These are phyloP conservation scores for Cetradonia linearis DNA, from an alignment of 495 filamentous ascomycete genomes.

Conservation along the genomic window DNA sequence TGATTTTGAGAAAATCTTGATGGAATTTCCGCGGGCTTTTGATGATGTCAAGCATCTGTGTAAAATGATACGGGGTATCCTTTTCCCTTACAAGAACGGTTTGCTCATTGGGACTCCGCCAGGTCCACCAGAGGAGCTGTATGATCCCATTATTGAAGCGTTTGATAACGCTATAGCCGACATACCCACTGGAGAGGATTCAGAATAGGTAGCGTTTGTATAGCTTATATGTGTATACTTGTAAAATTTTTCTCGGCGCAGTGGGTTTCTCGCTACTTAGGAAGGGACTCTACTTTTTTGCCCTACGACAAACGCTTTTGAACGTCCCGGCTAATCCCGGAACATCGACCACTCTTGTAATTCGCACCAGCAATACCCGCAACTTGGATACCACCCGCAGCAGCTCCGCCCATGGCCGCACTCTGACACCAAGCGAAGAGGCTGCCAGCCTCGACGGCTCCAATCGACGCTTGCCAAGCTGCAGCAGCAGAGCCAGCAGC, in stretches of 20 bases:
- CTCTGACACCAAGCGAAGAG: conserved; percentile 28
- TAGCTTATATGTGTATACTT: no score
- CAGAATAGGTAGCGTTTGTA: conserved; percentile 8
- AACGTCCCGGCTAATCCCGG: no score
- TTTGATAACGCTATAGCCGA: conserved; percentile 19
- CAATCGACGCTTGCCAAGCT: conserved; percentile 23
- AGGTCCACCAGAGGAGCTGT: conserved; percentile 7
- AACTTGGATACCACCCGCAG: conserved; percentile 20
- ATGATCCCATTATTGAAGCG: conserved; percentile 14
- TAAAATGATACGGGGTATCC: not conserved
- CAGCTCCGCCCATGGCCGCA: conserved; percentile 27
- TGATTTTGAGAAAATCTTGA: not conserved
- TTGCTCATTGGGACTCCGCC: not conserved
- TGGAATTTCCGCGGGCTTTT: not conserved
- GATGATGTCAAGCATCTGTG: not conserved
- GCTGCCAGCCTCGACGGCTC: conserved; percentile 25
- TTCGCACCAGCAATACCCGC: conserved; percentile 18
- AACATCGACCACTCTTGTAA: no score
- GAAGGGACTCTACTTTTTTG: no score
- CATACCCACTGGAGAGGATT: conserved; percentile 11
- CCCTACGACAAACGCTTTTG: no score
- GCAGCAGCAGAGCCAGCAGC: conserved; percentile 16
- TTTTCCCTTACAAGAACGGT: not conserved
- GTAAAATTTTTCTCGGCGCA: no score
- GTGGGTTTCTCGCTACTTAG: no score